Evolutionary conservation across 2,329 filamentous ascomycete species (phyloP).

Genomic region (Claviceps pazoutovae): DNA sequence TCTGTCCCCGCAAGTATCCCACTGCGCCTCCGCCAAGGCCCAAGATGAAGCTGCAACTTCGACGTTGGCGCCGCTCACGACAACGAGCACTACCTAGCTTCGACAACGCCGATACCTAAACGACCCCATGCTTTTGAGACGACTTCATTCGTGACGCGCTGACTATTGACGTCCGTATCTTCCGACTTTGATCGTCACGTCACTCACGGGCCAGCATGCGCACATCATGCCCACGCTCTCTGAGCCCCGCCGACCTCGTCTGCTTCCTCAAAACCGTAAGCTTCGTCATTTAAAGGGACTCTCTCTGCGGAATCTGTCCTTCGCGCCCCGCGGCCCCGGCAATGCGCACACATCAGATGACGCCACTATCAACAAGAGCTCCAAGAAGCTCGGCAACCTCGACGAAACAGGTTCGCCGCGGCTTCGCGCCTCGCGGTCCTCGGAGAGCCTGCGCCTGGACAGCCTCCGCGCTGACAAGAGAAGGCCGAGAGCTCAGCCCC

Average conservation of each 20-base stretch:
- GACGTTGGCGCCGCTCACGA: too few species aligned
- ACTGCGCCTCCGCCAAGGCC: too few species aligned
- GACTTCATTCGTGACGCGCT: background rate
- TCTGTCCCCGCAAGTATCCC: too few species aligned
- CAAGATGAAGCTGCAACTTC: too few species aligned
- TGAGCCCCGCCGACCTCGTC: conserved; percentile 31
- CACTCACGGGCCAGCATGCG: conserved; percentile 6
- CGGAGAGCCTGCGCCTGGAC: conserved; percentile 10
- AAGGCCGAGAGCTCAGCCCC: conserved; percentile 15
- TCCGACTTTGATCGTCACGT: background rate
- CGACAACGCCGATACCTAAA: too few species aligned
- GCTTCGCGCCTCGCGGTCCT: conserved; percentile 41
- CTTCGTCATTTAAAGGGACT: conserved; percentile 79
- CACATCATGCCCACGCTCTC: conserved; percentile 22
- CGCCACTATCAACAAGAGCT: conserved; percentile 54
- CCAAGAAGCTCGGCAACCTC: conserved; percentile 47
- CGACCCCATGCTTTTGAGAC: too few species aligned
- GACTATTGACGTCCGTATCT: background rate
- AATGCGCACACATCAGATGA: conserved; percentile 59
- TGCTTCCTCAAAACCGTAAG: conserved; percentile 66
- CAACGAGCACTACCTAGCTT: too few species aligned
- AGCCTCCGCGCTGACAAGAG: conserved; percentile 4
- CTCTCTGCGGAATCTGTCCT: conserved; percentile 71
- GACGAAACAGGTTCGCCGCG: conserved; percentile 25
- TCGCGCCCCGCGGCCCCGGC: conserved; percentile 38